Evolutionary conservation across 2,329 filamentous ascomycete genomes (phyloP).

Genomic region (Davidsoniella virescens): DNA sequence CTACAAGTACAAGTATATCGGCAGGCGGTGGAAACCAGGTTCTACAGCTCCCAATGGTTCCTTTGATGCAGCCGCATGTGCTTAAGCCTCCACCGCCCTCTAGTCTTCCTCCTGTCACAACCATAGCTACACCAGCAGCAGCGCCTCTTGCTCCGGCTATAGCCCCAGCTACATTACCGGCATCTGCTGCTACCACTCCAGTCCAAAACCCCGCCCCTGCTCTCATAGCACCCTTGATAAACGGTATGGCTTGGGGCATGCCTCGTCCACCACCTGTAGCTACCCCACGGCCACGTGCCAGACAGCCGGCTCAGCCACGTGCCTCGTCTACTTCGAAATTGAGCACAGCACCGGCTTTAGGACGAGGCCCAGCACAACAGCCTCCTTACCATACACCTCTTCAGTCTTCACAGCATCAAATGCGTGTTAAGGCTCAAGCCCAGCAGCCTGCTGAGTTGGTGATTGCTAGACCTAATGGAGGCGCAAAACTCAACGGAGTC

Average conservation of each 20-base stretch:
- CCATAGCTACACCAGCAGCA: background rate
- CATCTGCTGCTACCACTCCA: no score
- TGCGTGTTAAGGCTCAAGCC: no score
- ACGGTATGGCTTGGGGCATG: constrained; percentile 9
- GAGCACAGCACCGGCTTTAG: background rate
- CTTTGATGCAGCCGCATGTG: constrained; percentile 5
- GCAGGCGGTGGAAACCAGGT: background rate
- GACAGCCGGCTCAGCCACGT: background rate
- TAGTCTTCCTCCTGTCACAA: background rate
- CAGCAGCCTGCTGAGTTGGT: no score
- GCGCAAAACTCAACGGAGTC: no score
- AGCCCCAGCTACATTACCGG: no score
- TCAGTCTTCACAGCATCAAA: no score
- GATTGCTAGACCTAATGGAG: no score
- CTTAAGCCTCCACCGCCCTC: constrained; percentile 9
- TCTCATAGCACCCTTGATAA: constrained; percentile 1
- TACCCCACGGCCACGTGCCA: background rate
- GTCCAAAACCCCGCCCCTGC: background rate
- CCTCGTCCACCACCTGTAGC: constrained; percentile 2
- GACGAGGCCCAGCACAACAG: no score
- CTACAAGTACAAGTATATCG: background rate
- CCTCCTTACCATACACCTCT: no score
- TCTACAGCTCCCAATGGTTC: constrained; percentile 6
- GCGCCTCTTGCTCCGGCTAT: background rate
- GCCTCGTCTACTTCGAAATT: background rate